Conservation (phyloP, 805 yeast genomes). For the Jamesozyma rosinii region DNA sequence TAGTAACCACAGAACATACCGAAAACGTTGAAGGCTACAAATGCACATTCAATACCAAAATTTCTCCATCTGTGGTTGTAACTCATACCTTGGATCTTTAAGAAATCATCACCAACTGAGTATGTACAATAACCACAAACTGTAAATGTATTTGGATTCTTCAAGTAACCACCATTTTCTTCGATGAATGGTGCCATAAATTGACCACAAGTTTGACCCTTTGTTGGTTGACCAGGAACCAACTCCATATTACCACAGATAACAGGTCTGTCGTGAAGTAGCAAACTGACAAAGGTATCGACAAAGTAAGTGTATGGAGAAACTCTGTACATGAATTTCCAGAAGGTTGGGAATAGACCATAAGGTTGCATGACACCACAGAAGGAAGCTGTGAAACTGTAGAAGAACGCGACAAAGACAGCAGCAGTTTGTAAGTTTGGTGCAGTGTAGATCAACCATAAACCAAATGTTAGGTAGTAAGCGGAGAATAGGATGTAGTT, state of each 20-base stretch:
- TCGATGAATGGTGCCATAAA: constrained; percentile 40
- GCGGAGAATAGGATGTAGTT: constrained; percentile 36
- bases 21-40: constrained; percentile 39
- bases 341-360: constrained; percentile 57
- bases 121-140: constrained; percentile 37
- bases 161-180: constrained; percentile 44
- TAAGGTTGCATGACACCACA: constrained; percentile 34
- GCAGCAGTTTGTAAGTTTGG: constrained; percentile 67
- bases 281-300: constrained; percentile 39
- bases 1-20: constrained; percentile 27
- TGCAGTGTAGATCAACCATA: constrained; percentile 46
- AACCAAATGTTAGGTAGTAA: constrained; percentile 39
- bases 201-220: constrained; percentile 52
- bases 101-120: constrained; percentile 34
- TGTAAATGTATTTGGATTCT: constrained; percentile 37
- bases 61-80: constrained; percentile 50
- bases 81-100: constrained; percentile 32
- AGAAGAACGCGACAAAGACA: constrained; percentile 42
- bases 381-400: constrained; percentile 30
- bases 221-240: constrained; percentile 43
- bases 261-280: constrained; percentile 45
- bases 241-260: constrained; percentile 41
- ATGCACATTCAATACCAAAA: constrained; percentile 48
- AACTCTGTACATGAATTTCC: constrained; percentile 61
- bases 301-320: constrained; percentile 58